phyloP scores from a whole-genome alignment of 169 alveolate genomes.

The Plasmodium reichenowi region DNA sequence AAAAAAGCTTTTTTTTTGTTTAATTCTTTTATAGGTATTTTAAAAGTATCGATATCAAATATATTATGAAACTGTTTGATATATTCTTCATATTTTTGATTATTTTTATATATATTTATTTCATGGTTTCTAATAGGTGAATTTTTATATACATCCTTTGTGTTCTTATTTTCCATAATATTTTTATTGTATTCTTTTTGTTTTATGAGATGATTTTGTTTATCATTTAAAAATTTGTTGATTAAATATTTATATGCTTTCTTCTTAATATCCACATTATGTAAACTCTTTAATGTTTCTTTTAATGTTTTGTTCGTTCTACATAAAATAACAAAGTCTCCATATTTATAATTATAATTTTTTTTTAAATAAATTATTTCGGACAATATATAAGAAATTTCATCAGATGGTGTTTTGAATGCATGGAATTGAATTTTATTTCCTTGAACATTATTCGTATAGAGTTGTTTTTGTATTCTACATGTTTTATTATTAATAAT shows the following conservation, averaged over 20 bases:
- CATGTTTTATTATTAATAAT: conserved; percentile 64
- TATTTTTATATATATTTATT: background rate
- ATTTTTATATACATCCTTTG: background rate
- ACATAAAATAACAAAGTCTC: conserved; percentile 85
- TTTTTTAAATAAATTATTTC: conserved; percentile 72
- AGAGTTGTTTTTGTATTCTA: conserved; percentile 78
- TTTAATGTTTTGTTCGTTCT: conserved; percentile 80
- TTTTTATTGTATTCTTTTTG: background rate
- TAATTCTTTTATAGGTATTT: conserved; percentile 56
- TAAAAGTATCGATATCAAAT: background rate
- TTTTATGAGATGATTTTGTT: background rate
- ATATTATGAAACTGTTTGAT: background rate
- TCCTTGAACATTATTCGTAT: conserved; percentile 75
- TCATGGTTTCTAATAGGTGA: background rate
- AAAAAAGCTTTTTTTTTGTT: conserved; percentile 51
- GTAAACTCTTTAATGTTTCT: conserved; percentile 31
- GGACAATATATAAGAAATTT: conserved; percentile 77
- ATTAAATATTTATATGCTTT: conserved; percentile 21
- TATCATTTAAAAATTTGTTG: background rate
- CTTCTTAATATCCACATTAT: conserved; percentile 15
- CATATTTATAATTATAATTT: conserved; percentile 79
- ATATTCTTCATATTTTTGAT: background rate
- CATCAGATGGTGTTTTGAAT: conserved; percentile 77
- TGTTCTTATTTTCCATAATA: background rate
- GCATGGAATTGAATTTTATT: conserved; percentile 73